These are phyloP conservation scores for Murraya koenigii DNA, from an alignment of 345 rosid genomes.

Conservation along the genomic window DNA sequence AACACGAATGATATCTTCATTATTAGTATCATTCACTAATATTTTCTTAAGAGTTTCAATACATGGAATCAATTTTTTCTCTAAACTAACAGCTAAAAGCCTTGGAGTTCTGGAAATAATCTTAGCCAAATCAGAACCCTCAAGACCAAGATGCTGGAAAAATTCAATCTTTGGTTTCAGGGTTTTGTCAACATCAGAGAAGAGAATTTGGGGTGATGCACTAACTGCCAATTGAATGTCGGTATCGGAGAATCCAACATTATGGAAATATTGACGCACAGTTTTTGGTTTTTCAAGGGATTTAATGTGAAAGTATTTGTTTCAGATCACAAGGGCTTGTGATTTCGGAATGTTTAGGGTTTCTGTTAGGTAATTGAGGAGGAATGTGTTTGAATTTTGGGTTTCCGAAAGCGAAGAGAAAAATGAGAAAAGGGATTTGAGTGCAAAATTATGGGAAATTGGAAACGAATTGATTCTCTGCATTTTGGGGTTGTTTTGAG, in stretches of 20 bases:
- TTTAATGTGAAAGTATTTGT: slow-evolving; percentile 4
- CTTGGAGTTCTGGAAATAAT: slow-evolving; percentile 21
- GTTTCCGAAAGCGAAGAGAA: slow-evolving; percentile 12
- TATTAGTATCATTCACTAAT: slow-evolving; percentile 20
- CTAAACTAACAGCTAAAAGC: slow-evolving; percentile 22
- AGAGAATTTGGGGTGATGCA: slow-evolving; percentile 25
- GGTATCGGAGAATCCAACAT: slow-evolving; percentile 22
- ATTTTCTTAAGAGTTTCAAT: slow-evolving; percentile 19
- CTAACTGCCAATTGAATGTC: slow-evolving; percentile 18
- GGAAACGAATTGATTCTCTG: neutral
- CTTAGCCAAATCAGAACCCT: slow-evolving; percentile 24
- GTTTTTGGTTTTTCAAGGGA: slow-evolving; percentile 21
- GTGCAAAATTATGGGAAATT: neutral
- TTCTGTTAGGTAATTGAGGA: slow-evolving; percentile 11
- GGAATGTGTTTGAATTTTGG: neutral
- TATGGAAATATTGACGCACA: slow-evolving; percentile 15
- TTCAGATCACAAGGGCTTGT: slow-evolving; percentile 10
- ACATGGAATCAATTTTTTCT: slow-evolving; percentile 29
- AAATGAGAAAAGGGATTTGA: slow-evolving; percentile 16
- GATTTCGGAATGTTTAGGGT: slow-evolving; percentile 13
- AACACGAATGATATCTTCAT: slow-evolving; percentile 18
- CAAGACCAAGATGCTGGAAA: slow-evolving; percentile 31
- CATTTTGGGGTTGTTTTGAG: neutral
- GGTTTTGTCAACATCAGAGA: slow-evolving; percentile 13
- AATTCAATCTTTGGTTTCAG: slow-evolving; percentile 34